A percentile compares a stretch with the other conserved stretches of the same genome.
Conservation (phyloP, 345 rosid genomes). For the Draba incana region DNA sequence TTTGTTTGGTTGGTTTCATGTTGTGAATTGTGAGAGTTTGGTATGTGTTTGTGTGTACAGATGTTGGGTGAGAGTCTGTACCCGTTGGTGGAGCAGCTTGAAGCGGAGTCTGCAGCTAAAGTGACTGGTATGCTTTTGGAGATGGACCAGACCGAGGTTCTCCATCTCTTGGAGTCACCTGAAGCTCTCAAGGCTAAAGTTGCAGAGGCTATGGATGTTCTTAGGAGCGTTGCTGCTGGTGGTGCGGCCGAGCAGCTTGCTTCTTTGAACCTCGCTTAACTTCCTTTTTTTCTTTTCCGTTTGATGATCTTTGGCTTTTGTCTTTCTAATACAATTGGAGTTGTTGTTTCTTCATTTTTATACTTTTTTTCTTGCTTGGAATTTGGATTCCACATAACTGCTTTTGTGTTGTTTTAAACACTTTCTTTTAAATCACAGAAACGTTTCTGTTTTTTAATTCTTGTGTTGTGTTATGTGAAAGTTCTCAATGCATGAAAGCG, state of each 20-base stretch:
- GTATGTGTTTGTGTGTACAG: constrained; percentile 37
- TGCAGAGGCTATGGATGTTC: constrained; percentile 93
- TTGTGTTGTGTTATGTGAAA: background rate
- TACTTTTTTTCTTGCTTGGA: constrained; percentile 21
- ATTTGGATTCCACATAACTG: constrained; percentile 26
- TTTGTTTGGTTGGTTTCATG: background rate
- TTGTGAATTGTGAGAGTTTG: background rate
- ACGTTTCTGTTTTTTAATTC: constrained; percentile 1
- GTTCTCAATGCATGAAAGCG: too few relatives aligned
- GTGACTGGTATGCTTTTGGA: constrained; percentile 98
- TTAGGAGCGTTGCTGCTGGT: constrained; percentile 74
- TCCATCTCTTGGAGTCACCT: constrained; percentile 94
- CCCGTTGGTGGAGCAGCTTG: constrained; percentile 92
- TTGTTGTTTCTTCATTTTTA: constrained; percentile 10
- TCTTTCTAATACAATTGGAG: constrained; percentile 13
- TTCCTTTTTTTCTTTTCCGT: background rate
- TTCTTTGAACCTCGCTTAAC: constrained; percentile 61
- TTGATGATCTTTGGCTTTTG: constrained; percentile 4
- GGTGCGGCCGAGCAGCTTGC: constrained; percentile 75
- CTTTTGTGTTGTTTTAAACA: constrained; percentile 12
- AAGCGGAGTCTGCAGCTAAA: constrained; percentile 88
- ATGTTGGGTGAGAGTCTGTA: constrained; percentile 95
- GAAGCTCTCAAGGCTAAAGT: constrained; percentile 92
- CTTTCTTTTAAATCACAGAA: background rate
- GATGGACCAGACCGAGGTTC: constrained; percentile 96